Base-by-base conservation (phyloP, 2,329 filamentous ascomycete species). In the Acephala macrosclerotiorum region DNA sequence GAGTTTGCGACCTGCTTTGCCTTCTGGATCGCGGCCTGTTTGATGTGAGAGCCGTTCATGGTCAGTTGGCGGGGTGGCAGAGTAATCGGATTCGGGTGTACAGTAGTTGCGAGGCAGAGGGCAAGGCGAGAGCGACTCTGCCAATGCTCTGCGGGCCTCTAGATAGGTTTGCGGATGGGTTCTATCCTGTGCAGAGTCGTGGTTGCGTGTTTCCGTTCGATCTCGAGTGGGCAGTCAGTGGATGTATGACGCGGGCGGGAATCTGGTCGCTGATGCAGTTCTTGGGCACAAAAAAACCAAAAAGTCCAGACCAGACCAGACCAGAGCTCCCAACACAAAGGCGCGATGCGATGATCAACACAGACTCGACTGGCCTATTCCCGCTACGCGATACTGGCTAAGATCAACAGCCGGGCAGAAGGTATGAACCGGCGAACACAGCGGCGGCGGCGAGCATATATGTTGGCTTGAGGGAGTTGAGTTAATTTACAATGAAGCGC, bases 21-120 rank as follows among this genome's bases (percentile, higher is more conserved):
- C 79, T 87, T 87, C 77, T 85, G 83, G 80, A 87, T 86, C 73
- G 84, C 84, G 55, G 74, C 74, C 55, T 74, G 71, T 58, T 75
- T 76, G 70, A 77, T 74, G 25, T 75, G 71, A 36, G 73, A 71
- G 22, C 75, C 73, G 68, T 75, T 77, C 75, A 77, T 77, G 65
- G 45, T 72, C 61, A n/a, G 51, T 61, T 58, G 61, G 49, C 42
- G 55, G 65, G 55, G 55, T 60, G 51, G 53, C 33, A 51, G 25
- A 29, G 53, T 6, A n/a, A 58, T 38, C 29, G 60, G 60, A 42
- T 36, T 22, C 38, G 53, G 53, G 6, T 47, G 57, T 7, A 26
- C 11, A 7, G 55, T 8, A n/a, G 20, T 45, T n/a, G 20, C 12
- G 42, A 5, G 22, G 25, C 26, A 16, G 42, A 33, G 63, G 45